These are phyloP conservation scores for Boechera stricta DNA, from an alignment of 345 rosid species.

Conservation along the genomic window DNA sequence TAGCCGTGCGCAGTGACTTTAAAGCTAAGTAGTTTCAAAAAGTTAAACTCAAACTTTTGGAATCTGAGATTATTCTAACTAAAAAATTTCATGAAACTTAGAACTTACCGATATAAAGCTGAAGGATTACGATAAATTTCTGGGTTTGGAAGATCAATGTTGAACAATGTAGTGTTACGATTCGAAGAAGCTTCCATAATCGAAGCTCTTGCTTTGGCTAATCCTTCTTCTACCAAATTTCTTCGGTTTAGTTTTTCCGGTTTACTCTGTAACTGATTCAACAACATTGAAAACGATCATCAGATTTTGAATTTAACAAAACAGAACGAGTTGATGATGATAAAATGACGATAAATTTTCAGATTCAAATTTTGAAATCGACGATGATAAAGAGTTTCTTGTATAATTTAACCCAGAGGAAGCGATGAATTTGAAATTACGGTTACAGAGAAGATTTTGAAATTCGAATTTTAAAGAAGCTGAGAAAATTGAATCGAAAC, in stretches of 20 bases:
- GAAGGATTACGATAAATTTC: constrained; percentile 62
- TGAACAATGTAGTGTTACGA: constrained; percentile 40
- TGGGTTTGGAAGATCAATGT: constrained; percentile 31
- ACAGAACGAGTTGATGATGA: neutral
- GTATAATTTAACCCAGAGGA: neutral
- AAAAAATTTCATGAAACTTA: neutral
- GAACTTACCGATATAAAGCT: constrained; percentile 67
- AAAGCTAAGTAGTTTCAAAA: constrained; percentile 49
- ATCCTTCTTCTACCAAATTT: constrained; percentile 56
- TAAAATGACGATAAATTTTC: neutral
- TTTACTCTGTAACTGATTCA: constrained; percentile 50
- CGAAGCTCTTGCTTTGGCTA: constrained; percentile 68
- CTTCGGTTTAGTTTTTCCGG: constrained; percentile 44
- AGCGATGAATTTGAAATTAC: constrained; percentile 10
- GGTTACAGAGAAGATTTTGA: constrained; percentile 10
- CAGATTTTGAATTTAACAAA: neutral
- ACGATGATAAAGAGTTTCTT: neutral
- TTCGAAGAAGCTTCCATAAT: constrained; percentile 49
- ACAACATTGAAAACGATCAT: neutral
- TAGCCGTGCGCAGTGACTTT: constrained; percentile 42
- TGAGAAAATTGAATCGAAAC: neutral
- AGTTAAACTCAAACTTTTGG: constrained; percentile 32
- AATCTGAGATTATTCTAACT: neutral
- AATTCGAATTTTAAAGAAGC: neutral
- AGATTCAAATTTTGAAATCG: neutral